These are phyloP conservation scores for Nicotiana undulata DNA, from an alignment of 257 asterid genomes.

Conservation along the genomic window DNA sequence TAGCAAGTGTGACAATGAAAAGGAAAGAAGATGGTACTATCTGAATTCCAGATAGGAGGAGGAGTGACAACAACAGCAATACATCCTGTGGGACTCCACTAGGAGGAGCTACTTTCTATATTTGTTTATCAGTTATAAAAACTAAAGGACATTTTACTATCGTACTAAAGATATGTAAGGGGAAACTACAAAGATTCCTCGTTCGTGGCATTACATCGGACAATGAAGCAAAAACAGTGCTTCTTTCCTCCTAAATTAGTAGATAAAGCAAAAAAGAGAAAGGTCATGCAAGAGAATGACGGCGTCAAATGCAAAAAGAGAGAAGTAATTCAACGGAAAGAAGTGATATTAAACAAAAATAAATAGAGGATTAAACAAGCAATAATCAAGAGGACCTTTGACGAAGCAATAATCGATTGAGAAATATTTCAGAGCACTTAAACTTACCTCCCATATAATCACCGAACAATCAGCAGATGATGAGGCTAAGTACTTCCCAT, in stretches of 20 bases:
- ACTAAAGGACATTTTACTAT: not conserved
- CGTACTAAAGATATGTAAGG: not conserved
- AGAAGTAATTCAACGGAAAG: not conserved
- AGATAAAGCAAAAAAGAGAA: not conserved
- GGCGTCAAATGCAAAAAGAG: not conserved
- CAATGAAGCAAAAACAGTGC: not conserved
- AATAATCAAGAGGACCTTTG: not conserved
- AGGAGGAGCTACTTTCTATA: not conserved
- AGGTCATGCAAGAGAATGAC: not conserved
- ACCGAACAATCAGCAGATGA: slow-evolving; percentile 57
- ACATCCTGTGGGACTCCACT: too few relatives aligned
- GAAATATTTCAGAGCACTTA: not conserved
- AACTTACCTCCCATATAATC: slow-evolving; percentile 77
- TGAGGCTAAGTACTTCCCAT: slow-evolving; percentile 78
- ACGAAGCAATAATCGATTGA: not conserved
- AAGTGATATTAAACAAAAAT: not conserved
- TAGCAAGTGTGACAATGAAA: not conserved
- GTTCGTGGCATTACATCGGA: not conserved
- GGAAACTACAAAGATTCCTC: not conserved
- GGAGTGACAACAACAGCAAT: not conserved
- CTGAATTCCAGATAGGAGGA: not conserved
- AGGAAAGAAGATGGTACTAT: not conserved
- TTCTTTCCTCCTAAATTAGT: not conserved
- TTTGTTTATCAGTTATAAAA: not conserved
- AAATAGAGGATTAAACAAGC: not conserved